Conservation (phyloP, 2,329 filamentous ascomycete species). For the Tolypocladium guangdongense region DNA sequence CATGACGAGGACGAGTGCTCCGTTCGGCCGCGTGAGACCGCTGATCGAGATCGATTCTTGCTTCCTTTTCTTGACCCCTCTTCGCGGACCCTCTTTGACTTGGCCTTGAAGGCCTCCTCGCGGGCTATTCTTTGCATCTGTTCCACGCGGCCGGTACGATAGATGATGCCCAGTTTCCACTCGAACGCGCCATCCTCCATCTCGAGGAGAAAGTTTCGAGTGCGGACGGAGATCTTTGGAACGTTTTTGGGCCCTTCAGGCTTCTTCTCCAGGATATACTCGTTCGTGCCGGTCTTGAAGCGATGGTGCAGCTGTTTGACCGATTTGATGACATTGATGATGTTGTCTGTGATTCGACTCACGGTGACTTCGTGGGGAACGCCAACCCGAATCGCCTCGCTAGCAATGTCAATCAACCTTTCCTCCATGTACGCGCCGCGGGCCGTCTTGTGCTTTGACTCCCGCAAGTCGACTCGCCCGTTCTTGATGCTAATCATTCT, state of each 20-base stretch:
- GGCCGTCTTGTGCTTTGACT: conserved; percentile 58
- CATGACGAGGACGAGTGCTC: conserved; percentile 22
- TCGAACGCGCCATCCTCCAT: conserved; percentile 95
- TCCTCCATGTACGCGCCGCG: conserved; percentile 53
- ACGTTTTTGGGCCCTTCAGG: conserved; percentile 80
- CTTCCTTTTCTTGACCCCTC: conserved; percentile 48
- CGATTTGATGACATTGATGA: conserved; percentile 79
- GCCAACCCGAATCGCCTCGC: conserved; percentile 77
- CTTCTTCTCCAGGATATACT: conserved; percentile 77
- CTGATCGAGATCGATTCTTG: conserved; percentile 45
- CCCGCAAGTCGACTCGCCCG: conserved; percentile 68
- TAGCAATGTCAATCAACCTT: conserved; percentile 70
- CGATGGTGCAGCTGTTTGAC: conserved; percentile 86
- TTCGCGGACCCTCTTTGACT: conserved; percentile 73
- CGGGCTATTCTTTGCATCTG: conserved; percentile 83
- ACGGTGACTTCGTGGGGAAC: conserved; percentile 88
- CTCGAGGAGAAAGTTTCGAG: conserved; percentile 76
- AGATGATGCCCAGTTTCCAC: conserved; percentile 93
- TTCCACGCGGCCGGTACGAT: conserved; percentile 77
- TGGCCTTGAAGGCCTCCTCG: conserved; percentile 81
- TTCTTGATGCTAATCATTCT: conserved; percentile 75
- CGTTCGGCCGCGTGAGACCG: conserved; percentile 25
- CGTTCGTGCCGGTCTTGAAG: conserved; percentile 76
- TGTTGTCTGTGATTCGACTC: conserved; percentile 86
- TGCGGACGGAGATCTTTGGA: conserved; percentile 74